phyloP scores from a whole-genome alignment of 352 stramenopile species.

The Globisporangium recalcitrans region DNA sequence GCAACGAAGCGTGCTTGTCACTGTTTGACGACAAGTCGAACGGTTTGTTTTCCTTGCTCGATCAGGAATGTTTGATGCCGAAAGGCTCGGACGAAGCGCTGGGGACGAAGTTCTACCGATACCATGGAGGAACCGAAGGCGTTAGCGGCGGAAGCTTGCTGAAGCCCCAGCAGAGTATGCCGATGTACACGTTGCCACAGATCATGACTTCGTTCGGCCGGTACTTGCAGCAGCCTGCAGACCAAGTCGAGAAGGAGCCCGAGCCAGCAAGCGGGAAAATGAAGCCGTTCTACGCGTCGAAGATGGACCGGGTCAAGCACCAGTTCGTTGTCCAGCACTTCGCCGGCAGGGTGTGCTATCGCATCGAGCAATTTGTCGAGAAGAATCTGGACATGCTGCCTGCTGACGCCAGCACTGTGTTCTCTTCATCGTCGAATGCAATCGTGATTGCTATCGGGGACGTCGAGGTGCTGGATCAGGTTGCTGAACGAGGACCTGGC shows the following conservation, averaged over 20 bases:
- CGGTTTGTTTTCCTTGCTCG: constrained; percentile 75
- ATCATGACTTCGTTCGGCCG: constrained; percentile 62
- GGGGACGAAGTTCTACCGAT: constrained; percentile 78
- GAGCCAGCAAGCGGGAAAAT: constrained; percentile 23
- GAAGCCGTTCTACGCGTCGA: constrained; percentile 69
- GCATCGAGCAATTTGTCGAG: constrained; percentile 76
- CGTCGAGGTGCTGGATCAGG: constrained; percentile 41
- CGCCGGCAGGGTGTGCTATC: constrained; percentile 70
- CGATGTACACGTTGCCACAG: constrained; percentile 48
- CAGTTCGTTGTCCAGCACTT: constrained; percentile 85
- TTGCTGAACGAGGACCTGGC: constrained; percentile 17
- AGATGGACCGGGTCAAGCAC: constrained; percentile 77
- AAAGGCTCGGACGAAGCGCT: constrained; percentile 79
- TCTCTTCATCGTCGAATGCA: constrained; percentile 54
- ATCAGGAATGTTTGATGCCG: constrained; percentile 81
- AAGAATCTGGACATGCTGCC: constrained; percentile 85
- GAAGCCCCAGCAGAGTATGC: constrained; percentile 33
- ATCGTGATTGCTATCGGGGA: constrained; percentile 57
- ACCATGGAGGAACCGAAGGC: constrained; percentile 36
- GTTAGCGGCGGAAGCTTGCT: constrained; percentile 20
- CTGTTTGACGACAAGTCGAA: constrained; percentile 82
- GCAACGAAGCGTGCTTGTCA: constrained; percentile 71
- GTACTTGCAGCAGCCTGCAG: constrained; percentile 47
- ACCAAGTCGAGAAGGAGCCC: constrained; percentile 37
- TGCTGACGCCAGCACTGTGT: constrained; percentile 46